phyloP scores from a whole-genome alignment of 768 basidiomycete genomes.

The Naganishia kalamii region DNA sequence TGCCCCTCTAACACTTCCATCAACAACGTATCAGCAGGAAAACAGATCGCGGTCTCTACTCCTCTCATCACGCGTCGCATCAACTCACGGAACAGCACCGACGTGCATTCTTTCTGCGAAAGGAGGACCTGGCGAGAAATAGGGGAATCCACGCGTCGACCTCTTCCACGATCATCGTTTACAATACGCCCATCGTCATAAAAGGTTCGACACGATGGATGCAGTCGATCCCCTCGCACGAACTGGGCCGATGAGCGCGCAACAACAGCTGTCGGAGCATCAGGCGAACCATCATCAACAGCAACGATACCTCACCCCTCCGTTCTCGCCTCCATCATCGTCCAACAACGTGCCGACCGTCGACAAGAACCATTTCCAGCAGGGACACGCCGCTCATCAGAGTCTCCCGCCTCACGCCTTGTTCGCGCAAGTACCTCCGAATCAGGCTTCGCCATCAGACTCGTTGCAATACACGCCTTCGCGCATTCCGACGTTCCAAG shows the following conservation, averaged over 20 bases:
- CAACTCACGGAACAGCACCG: background rate
- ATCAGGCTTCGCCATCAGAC: background rate
- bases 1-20: background rate
- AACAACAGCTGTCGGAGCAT: background rate
- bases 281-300: background rate
- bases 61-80: background rate
- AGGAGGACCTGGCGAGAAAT: too few relatives aligned
- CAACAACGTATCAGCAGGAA: background rate
- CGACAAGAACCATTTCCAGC: background rate
- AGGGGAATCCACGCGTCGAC: too few relatives aligned
- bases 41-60: background rate
- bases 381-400: background rate
- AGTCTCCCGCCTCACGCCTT: slow-evolving; percentile 7
- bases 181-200: background rate
- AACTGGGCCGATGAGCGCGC: background rate
- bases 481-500: slow-evolving; percentile 10
- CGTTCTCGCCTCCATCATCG: background rate
- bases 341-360: background rate
- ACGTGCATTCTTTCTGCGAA: too few relatives aligned
- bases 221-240: background rate
- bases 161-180: background rate
- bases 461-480: background rate
- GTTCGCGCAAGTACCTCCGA: background rate
- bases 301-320: slow-evolving; percentile 8
- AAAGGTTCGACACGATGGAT: too few relatives aligned